Evolutionary conservation across 805 yeast species (phyloP), one percentile per base, ranked within the genome.

Genomic region (Candida arabinofermentans): DNA sequence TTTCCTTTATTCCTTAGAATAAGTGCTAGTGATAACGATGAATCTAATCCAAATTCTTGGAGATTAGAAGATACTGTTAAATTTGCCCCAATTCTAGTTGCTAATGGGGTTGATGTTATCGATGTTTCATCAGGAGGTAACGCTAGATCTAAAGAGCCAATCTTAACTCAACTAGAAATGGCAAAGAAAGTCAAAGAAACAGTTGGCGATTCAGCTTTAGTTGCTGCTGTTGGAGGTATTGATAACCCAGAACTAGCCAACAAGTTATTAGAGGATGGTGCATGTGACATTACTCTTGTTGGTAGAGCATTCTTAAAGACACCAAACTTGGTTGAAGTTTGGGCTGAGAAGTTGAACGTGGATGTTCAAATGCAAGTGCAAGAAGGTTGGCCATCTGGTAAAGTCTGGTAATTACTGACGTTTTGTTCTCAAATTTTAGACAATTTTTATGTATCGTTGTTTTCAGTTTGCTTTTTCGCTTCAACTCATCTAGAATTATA

Each of bases 81-180:
- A 41, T 54, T 75, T 29, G 66, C 72, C 0, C 61, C 64, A n/a
- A 45, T 62, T 7, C 56, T 74, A 7, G 60, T 61, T 14, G 64
- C 67, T 18, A 17, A 40, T 24, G 79, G 77, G 8, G 67, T 79
- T 35, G 77, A 75, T 43, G 58, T 78, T 14, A 47, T 79, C 27
- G 85, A 80, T 52, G 66, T 73, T 33, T 75, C 82, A 1, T 63
- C 77, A 7, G 83, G 82, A 44, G 80, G 80, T 35, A 69, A 61
- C 59, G 47, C 44, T 57, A 33, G 49, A 58, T 43, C 52, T 43
- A 19, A 51, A 67, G 51, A 52, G 13, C 45, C 45, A 18, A 53
- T 57, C 19, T 72, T 71, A 2, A 47, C 58, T 43, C 75, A 72
- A 46, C 61, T 61, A 3, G 67, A 62, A 16, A 55, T 58, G 36